phyloP scores from a whole-genome alignment of 1,139 yeast genomes.

The Eremothecium gossypii region DNA sequence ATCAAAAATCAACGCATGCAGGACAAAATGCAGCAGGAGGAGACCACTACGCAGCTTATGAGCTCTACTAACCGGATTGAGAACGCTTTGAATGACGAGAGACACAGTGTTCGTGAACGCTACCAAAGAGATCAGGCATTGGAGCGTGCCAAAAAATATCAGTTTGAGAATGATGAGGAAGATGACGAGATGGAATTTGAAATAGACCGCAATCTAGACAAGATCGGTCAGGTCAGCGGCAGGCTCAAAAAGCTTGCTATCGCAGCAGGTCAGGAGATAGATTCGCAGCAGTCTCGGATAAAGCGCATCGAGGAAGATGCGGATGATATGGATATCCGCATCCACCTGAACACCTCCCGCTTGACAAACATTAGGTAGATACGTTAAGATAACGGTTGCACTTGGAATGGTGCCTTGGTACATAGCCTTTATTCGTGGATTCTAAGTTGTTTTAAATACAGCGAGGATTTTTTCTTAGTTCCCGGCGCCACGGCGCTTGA shows the following conservation, averaged over 20 bases:
- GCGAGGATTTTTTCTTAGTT: neutral
- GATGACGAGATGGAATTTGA: constrained; percentile 55
- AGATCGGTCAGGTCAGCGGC: constrained; percentile 38
- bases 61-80: constrained; percentile 44
- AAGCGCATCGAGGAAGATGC: constrained; percentile 44
- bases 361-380: constrained; percentile 26
- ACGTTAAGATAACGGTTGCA: no score
- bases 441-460: neutral
- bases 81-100: constrained; percentile 31
- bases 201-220: constrained; percentile 46
- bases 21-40: constrained; percentile 42
- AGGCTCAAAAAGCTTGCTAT: constrained; percentile 44
- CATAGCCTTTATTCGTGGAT: no score
- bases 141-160: constrained; percentile 37
- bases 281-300: constrained; percentile 43
- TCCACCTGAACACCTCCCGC: constrained; percentile 39
- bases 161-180: constrained; percentile 51
- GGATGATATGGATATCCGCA: constrained; percentile 43
- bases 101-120: constrained; percentile 28
- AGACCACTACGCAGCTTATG: constrained; percentile 36
- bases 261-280: constrained; percentile 46
- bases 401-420: no score
- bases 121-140: constrained; percentile 32
- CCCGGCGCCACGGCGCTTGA: neutral
- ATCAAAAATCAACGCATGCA: constrained; percentile 57